Evolutionary conservation across 257 asterid genomes (phyloP).

Genomic region (Nemophila menziesii): DNA sequence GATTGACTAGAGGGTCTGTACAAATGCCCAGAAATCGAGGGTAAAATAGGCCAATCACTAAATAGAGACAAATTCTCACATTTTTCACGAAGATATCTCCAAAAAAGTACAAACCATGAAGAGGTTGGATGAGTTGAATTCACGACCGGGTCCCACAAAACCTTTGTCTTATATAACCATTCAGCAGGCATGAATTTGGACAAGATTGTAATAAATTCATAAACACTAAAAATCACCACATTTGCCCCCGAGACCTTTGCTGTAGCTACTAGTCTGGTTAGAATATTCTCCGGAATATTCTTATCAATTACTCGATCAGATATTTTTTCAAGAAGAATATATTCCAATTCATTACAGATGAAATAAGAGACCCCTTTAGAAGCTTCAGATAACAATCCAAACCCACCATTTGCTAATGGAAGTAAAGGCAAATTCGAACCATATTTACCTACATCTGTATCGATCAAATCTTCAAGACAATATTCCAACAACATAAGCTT

Average conservation of each 20-base stretch:
- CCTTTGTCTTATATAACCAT: constrained; percentile 59
- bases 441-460: constrained; percentile 58
- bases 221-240: constrained; percentile 41
- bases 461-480: constrained; percentile 89
- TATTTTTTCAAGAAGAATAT: constrained; percentile 52
- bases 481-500: constrained; percentile 72
- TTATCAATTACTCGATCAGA: constrained; percentile 59
- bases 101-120: constrained; percentile 71
- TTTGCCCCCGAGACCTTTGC: constrained; percentile 77
- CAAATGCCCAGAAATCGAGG: constrained; percentile 63
- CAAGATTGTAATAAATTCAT: constrained; percentile 46
- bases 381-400: constrained; percentile 52
- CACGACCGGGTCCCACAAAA: constrained; percentile 61
- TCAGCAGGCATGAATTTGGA: constrained; percentile 58
- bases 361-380: constrained; percentile 48
- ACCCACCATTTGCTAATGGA: constrained; percentile 85
- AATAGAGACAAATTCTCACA: constrained; percentile 55
- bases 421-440: constrained; percentile 54
- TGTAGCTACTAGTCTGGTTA: constrained; percentile 52
- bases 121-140: constrained; percentile 48
- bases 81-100: constrained; percentile 63
- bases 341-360: constrained; percentile 76
- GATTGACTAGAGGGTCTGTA: constrained; percentile 51
- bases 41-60: constrained; percentile 93
- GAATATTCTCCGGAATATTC: constrained; percentile 45